These are phyloP conservation scores for Neurospora terricola DNA, from an alignment of 495 filamentous ascomycete genomes.

Conservation along the genomic window DNA sequence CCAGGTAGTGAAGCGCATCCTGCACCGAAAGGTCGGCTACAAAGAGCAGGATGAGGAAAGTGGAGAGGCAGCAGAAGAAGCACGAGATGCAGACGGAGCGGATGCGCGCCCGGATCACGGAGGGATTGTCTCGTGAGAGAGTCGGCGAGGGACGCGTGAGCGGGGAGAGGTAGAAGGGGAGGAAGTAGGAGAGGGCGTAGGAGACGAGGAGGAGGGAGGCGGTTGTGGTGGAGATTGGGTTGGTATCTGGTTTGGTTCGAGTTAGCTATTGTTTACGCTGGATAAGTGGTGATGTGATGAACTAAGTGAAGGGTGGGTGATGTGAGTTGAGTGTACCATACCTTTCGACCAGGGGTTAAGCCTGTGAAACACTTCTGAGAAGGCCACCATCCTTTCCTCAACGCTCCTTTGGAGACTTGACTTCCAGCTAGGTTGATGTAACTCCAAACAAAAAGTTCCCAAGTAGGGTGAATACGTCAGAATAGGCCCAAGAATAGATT, in stretches of 20 bases:
- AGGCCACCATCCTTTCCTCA: slow-evolving; percentile 13
- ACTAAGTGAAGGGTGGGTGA: not conserved
- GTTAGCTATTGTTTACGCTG: not conserved
- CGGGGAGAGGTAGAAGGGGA: slow-evolving; percentile 78
- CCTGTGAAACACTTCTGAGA: slow-evolving; percentile 10
- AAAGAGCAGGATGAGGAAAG: slow-evolving; percentile 47
- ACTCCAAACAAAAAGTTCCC: not conserved
- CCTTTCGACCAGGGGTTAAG: slow-evolving; percentile 24
- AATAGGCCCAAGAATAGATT: not conserved
- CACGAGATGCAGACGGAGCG: slow-evolving; percentile 66
- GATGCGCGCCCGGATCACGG: slow-evolving; percentile 80
- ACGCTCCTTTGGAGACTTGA: not conserved
- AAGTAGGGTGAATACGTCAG: not conserved
- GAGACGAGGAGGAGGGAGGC: slow-evolving; percentile 41
- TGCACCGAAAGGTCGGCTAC: slow-evolving; percentile 21
- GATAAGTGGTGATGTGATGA: not conserved
- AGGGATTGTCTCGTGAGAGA: slow-evolving; percentile 78
- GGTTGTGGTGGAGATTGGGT: slow-evolving; percentile 12
- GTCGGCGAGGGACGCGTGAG: slow-evolving; percentile 71
- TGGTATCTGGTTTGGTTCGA: not conserved
- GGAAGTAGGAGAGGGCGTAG: slow-evolving; percentile 78
- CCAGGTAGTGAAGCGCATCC: slow-evolving; percentile 55
- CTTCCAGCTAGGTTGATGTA: not conserved
- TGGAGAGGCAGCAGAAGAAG: slow-evolving; percentile 46
- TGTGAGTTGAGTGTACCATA: not conserved